Conservation (phyloP, 2,329 filamentous ascomycete genomes). For the Juglanconis sp. region DNA sequence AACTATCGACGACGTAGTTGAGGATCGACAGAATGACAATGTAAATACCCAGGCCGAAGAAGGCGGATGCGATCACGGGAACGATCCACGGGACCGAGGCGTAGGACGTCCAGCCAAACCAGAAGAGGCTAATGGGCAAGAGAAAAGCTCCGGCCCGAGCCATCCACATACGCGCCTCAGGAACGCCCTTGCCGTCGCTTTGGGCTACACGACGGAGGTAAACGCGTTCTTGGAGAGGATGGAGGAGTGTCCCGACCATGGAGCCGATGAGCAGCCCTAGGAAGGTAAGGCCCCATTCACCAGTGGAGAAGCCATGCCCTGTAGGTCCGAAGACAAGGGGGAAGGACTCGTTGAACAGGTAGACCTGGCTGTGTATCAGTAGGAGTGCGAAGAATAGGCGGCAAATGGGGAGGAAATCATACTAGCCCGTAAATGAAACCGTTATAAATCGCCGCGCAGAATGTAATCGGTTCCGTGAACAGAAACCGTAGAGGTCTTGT, state of each 20-base stretch:
- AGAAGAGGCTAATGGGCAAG: conserved; percentile 66
- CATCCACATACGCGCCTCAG: conserved; percentile 10
- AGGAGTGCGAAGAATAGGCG: not conserved
- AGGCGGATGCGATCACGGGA: conserved; percentile 50
- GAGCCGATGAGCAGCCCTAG: conserved; percentile 6
- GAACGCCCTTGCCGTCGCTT: conserved; percentile 12
- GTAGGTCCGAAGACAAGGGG: conserved; percentile 2
- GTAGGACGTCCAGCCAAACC: conserved; percentile 68
- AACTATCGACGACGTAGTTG: conserved; percentile 12
- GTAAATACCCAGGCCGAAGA: conserved; percentile 38
- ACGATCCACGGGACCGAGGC: conserved; percentile 55
- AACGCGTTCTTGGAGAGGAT: conserved; percentile 7
- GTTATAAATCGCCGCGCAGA: conserved; percentile 7
- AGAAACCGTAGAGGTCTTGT: conserved; percentile 5
- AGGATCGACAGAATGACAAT: conserved; percentile 13
- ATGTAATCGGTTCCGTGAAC: conserved; percentile 13
- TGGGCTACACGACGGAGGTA: conserved; percentile 6
- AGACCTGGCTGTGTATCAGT: not conserved
- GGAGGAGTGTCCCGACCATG: not conserved
- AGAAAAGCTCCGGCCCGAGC: conserved; percentile 34
- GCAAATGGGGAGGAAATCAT: not conserved
- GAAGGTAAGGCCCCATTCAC: conserved; percentile 5
- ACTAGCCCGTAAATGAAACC: conserved; percentile 11
- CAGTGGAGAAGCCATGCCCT: conserved; percentile 9
- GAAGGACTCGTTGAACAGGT: conserved; percentile 13